These are phyloP conservation scores for Zygosaccharomyces sapae DNA, from an alignment of 1,139 yeast species.

Conservation along the genomic window DNA sequence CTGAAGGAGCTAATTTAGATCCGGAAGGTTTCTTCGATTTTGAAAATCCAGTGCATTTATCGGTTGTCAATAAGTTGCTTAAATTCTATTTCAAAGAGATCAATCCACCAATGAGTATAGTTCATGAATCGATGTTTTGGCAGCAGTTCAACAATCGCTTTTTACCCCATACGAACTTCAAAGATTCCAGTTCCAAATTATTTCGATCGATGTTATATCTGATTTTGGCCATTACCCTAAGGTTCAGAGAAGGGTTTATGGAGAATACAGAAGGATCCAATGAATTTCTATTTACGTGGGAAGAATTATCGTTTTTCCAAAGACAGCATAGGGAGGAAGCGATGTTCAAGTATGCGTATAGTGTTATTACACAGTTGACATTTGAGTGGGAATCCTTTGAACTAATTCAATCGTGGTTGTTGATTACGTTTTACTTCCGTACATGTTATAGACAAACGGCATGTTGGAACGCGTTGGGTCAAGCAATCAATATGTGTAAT, in stretches of 20 bases:
- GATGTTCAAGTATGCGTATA: conserved; percentile 49
- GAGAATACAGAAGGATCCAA: not conserved
- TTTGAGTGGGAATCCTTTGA: conserved; percentile 70
- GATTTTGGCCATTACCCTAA: conserved; percentile 49
- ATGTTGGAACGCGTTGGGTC: conserved; percentile 49
- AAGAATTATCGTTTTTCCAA: conserved; percentile 7
- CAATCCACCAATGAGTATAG: conserved; percentile 51
- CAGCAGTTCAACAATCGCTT: conserved; percentile 42
- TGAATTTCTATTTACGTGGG: conserved; percentile 33
- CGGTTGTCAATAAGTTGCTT: conserved; percentile 32
- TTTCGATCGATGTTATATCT: conserved; percentile 52
- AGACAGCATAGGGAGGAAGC: conserved; percentile 42
- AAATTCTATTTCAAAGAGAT: conserved; percentile 45
- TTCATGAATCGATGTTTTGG: conserved; percentile 53
- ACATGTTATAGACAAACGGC: conserved; percentile 57
- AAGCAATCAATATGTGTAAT: conserved; percentile 51
- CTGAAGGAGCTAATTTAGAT: not conserved
- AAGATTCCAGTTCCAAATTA: conserved; percentile 38
- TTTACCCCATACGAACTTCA: conserved; percentile 24
- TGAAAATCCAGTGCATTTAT: conserved; percentile 17
- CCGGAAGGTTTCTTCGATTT: conserved; percentile 18
- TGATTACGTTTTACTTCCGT: conserved; percentile 52
- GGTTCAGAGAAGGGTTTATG: conserved; percentile 45
- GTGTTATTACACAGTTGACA: conserved; percentile 46
- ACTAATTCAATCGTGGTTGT: conserved; percentile 60